Percentiles rank a stretch among this genome's conserved stretches.
Conservation (phyloP, 345 rosid species). For the Eucalyptus marginata region DNA sequence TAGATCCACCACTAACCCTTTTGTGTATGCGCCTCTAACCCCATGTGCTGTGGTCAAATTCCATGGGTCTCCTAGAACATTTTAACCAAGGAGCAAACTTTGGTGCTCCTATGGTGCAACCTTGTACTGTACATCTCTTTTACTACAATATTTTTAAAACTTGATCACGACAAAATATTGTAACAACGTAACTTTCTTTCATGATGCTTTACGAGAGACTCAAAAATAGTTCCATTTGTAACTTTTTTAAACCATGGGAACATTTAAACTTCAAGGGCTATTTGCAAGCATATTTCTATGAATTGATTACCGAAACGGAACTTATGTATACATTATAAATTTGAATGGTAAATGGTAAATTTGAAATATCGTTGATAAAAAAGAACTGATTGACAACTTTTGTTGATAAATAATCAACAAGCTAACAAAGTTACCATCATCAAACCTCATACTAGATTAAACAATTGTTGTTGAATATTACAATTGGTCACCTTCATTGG, state of each 20-base stretch:
- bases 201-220: background rate
- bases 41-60: background rate
- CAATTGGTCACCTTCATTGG: background rate
- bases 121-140: background rate
- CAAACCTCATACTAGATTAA: background rate
- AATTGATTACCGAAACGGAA: background rate
- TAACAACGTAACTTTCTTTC: background rate
- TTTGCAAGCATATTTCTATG: background rate
- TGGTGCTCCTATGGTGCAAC: background rate
- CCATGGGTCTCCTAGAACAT: background rate
- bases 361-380: background rate
- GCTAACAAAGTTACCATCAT: background rate
- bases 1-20: background rate
- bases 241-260: background rate
- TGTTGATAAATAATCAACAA: background rate
- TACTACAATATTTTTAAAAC: background rate
- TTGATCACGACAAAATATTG: background rate
- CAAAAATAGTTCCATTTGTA: background rate
- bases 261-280: background rate
- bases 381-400: background rate
- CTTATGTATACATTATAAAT: background rate
- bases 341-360: background rate
- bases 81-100: background rate
- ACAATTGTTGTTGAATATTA: background rate
- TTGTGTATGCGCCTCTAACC: fast-evolving